Percentiles rank a stretch among this genome's conserved stretches.
Evolutionary conservation across 768 basidiomycete species (phyloP).

Genomic region (Hysterangium stoloniferum): DNA sequence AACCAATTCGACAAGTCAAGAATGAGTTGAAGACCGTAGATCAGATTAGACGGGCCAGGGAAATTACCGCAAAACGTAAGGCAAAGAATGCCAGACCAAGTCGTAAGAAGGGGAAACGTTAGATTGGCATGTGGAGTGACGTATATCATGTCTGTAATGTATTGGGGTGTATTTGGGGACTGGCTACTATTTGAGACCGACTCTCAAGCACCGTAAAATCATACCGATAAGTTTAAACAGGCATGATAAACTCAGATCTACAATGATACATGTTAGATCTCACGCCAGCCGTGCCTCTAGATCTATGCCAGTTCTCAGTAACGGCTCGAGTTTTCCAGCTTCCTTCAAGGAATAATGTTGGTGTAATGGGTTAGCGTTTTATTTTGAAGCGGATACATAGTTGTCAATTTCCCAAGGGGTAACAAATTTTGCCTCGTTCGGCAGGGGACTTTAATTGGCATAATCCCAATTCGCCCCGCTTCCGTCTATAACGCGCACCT

Average conservation of each 20-base stretch:
- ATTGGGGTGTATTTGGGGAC: no score
- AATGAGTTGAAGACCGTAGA: conserved; percentile 81
- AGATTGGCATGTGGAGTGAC: no score
- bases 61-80: conserved; percentile 52
- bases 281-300: no score
- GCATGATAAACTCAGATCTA: no score
- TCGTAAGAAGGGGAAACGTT: conserved; percentile 34
- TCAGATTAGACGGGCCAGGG: conserved; percentile 76
- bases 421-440: no score
- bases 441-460: conserved; percentile 10
- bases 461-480: conserved; percentile 75
- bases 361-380: no score
- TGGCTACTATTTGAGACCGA: no score
- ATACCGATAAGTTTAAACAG: no score
- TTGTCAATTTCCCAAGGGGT: background rate
- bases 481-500: conserved; percentile 47
- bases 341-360: background rate
- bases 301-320: no score
- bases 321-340: background rate
- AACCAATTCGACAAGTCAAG: conserved; percentile 57
- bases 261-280: no score
- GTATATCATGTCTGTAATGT: conserved; percentile 21
- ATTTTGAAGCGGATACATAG: no score
- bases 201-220: background rate
- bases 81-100: conserved; percentile 78